phyloP scores from a whole-genome alignment of 1,284 basidiomycete genomes.

The Ceratobasidium sp. region DNA sequence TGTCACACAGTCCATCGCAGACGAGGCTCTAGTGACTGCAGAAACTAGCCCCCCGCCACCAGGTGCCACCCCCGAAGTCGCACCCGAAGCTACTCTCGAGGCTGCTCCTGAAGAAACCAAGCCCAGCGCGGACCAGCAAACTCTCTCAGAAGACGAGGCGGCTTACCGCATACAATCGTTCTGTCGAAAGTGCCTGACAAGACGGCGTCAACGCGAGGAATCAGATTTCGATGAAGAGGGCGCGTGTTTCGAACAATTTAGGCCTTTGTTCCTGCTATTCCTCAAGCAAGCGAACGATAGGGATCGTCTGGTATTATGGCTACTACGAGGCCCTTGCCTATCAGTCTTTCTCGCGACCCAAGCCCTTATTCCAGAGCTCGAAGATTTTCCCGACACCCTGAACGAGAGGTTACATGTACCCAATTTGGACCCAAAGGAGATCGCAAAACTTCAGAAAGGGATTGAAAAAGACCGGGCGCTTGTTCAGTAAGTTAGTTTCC shows the following conservation, averaged over 20 bases:
- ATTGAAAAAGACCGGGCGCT: background rate
- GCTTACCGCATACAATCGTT: background rate
- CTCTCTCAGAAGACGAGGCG: background rate
- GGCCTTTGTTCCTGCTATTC: background rate
- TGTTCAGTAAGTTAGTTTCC: too few relatives aligned
- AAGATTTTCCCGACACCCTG: background rate
- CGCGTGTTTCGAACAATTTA: background rate
- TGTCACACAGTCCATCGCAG: too few relatives aligned
- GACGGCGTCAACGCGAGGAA: background rate
- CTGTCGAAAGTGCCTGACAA: background rate
- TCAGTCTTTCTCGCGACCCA: background rate
- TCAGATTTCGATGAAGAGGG: slow-evolving; percentile 6
- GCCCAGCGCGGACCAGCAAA: background rate
- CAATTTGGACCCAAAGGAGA: background rate
- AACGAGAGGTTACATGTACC: background rate
- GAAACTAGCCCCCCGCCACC: too few relatives aligned
- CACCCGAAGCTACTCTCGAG: background rate
- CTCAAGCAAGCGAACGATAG: background rate
- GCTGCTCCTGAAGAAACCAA: background rate
- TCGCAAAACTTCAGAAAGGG: background rate
- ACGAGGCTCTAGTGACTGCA: too few relatives aligned
- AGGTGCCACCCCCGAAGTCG: background rate
- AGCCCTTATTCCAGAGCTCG: background rate
- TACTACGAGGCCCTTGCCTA: slow-evolving; percentile 6
- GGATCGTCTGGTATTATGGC: background rate